phyloP scores from a whole-genome alignment of 306 rosid species.

The Macrotyloma uniflorum region DNA sequence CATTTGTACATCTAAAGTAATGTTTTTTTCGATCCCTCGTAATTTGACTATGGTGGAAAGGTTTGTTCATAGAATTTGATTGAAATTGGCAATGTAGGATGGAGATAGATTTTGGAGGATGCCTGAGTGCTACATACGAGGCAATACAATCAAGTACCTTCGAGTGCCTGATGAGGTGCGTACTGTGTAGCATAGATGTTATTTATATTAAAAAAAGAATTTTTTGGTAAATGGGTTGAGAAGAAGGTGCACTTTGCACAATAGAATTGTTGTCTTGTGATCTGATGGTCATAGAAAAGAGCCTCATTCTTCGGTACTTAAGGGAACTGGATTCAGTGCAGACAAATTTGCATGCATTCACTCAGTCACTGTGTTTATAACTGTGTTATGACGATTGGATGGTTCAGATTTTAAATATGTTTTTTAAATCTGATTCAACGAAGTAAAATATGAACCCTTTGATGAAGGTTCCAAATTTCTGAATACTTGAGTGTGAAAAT shows the following conservation, averaged over 20 bases:
- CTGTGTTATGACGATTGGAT: not conserved
- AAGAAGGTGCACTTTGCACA: not conserved
- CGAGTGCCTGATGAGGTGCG: conserved; percentile 98
- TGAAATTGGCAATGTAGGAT: conserved; percentile 56
- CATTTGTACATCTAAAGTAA: conserved; percentile 92
- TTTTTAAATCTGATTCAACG: not conserved
- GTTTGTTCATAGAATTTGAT: not conserved
- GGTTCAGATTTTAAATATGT: no score
- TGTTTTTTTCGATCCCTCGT: not conserved
- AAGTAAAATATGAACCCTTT: not conserved
- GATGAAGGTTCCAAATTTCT: not conserved
- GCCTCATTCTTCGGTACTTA: not conserved
- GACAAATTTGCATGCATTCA: not conserved
- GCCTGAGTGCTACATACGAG: conserved; percentile 98
- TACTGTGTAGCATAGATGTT: not conserved
- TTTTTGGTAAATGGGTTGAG: not conserved
- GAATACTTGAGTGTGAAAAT: not conserved
- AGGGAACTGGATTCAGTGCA: not conserved
- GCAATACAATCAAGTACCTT: conserved; percentile 94
- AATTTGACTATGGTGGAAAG: not conserved
- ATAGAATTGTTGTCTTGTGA: not conserved
- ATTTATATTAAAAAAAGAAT: not conserved
- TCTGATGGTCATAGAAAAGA: not conserved
- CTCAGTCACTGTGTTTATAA: not conserved
- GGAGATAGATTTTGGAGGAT: conserved; percentile 99